Evolutionary conservation across 1,284 basidiomycete genomes (phyloP).

Genomic region (Pyrrhoderma lamaoense): DNA sequence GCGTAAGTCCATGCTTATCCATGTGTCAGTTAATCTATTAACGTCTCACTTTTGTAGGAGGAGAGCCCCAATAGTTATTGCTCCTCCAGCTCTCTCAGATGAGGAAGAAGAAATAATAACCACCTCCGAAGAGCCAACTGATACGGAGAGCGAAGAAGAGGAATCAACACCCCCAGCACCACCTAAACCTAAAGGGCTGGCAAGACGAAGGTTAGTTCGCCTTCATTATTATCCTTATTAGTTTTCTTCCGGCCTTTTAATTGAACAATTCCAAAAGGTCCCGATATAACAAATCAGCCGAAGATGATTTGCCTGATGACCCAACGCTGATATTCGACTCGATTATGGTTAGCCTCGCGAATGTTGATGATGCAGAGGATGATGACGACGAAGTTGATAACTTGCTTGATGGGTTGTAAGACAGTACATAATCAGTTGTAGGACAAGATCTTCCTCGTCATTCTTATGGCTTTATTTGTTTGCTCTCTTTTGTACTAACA

Average conservation of each 20-base stretch:
- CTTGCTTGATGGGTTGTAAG: too few species aligned
- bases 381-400: conserved; percentile 23
- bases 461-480: too few species aligned
- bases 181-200: conserved; percentile 19
- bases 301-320: conserved; percentile 2
- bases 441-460: too few species aligned
- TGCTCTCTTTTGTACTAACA: too few species aligned
- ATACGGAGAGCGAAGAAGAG: conserved; percentile 24
- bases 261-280: not conserved
- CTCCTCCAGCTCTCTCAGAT: conserved; percentile 22
- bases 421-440: too few species aligned
- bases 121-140: conserved; percentile 22
- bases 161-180: conserved; percentile 28
- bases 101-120: conserved; percentile 32
- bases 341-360: conserved; percentile 19
- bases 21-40: not conserved
- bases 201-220: conserved; percentile 2
- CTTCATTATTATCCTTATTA: not conserved
- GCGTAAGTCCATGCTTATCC: conserved; percentile 15
- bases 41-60: conserved; percentile 1
- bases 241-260: not conserved
- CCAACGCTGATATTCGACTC: conserved; percentile 18
- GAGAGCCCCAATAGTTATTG: conserved; percentile 10
- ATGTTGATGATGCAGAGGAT: conserved; percentile 17
- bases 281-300: not conserved